A percentile compares a stretch with the other conserved stretches of the same genome.
These are phyloP conservation scores for Mortierella sp. DNA, from an alignment of 371 early-diverging fungal genomes.

Conservation along the genomic window DNA sequence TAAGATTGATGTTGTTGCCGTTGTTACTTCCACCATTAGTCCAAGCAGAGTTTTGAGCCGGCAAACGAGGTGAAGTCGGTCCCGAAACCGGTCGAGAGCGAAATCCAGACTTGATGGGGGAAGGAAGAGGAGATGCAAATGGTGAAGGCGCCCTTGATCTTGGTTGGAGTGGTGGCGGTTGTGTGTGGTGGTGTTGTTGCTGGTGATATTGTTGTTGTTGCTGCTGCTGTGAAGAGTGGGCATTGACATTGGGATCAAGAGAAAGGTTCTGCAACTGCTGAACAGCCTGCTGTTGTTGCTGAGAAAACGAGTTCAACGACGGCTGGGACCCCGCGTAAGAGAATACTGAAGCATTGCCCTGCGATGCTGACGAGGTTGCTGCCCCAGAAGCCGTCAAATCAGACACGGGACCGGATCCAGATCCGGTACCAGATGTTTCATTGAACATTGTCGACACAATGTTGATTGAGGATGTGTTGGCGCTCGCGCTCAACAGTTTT, in stretches of 20 bases:
- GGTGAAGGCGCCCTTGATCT: slow-evolving; percentile 41
- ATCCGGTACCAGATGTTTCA: slow-evolving; percentile 41
- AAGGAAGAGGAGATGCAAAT: slow-evolving; percentile 49
- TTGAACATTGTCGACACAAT: slow-evolving; percentile 69
- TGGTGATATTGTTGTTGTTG: slow-evolving; percentile 14
- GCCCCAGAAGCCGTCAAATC: slow-evolving; percentile 11
- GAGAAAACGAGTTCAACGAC: slow-evolving; percentile 26
- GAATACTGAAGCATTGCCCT: slow-evolving; percentile 21
- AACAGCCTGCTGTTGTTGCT: slow-evolving; percentile 56
- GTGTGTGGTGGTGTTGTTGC: not conserved
- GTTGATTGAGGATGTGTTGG: slow-evolving; percentile 58
- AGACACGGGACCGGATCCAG: slow-evolving; percentile 29
- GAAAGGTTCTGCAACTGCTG: slow-evolving; percentile 39
- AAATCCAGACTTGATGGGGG: slow-evolving; percentile 48
- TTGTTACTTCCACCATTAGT: slow-evolving; percentile 7
- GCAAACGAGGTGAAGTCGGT: slow-evolving; percentile 39
- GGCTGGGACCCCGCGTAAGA: slow-evolving; percentile 24
- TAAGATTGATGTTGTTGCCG: slow-evolving; percentile 13
- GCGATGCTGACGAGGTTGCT: slow-evolving; percentile 19
- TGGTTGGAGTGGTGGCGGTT: slow-evolving; percentile 10
- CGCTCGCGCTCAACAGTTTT: slow-evolving; percentile 55
- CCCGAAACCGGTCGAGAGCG: slow-evolving; percentile 54
- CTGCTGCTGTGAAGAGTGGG: slow-evolving; percentile 20
- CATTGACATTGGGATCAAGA: slow-evolving; percentile 19
- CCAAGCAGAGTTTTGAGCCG: slow-evolving; percentile 21